These are phyloP conservation scores for Fusarium albosuccineum DNA, from an alignment of 2,329 filamentous ascomycete species.

Conservation along the genomic window DNA sequence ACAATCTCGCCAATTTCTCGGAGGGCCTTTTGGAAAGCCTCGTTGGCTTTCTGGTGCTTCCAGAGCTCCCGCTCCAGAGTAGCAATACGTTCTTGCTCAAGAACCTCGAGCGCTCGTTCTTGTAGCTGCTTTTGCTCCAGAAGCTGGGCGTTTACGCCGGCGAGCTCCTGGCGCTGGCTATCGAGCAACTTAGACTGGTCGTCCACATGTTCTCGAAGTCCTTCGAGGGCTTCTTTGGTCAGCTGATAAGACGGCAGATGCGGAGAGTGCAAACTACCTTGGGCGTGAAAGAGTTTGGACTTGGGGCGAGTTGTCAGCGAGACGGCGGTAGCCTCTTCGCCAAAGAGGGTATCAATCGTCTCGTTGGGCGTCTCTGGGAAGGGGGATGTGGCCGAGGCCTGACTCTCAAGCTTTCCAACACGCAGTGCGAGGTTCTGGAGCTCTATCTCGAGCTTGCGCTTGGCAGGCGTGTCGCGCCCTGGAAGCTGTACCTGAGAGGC, in stretches of 20 bases:
- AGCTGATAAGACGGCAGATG: conserved; percentile 62
- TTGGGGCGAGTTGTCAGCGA: conserved; percentile 58
- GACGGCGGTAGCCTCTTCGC: conserved; percentile 61
- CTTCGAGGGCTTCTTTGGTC: conserved; percentile 86
- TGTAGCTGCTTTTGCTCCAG: conserved; percentile 88
- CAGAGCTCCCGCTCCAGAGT: conserved; percentile 92
- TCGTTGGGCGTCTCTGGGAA: conserved; percentile 89
- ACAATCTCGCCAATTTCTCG: conserved; percentile 98
- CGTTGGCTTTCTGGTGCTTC: conserved; percentile 98
- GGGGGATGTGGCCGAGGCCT: conserved; percentile 72
- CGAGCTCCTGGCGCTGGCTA: conserved; percentile 87
- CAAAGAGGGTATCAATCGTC: conserved; percentile 73
- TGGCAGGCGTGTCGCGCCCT: conserved; percentile 80
- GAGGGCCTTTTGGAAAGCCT: conserved; percentile 97
- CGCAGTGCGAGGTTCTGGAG: conserved; percentile 82
- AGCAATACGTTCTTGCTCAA: conserved; percentile 89
- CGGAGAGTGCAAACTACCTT: conserved; percentile 57
- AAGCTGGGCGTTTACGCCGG: conserved; percentile 86
- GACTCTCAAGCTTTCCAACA: conserved; percentile 85
- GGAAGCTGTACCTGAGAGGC: conserved; percentile 76
- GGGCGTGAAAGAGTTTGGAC: conserved; percentile 61
- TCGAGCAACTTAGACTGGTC: conserved; percentile 94
- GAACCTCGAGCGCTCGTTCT: conserved; percentile 82
- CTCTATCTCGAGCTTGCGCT: conserved; percentile 84
- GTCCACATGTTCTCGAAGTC: conserved; percentile 90